Base-by-base conservation (phyloP, 2,329 filamentous ascomycete species). In the Lecanosticta acicola region DNA sequence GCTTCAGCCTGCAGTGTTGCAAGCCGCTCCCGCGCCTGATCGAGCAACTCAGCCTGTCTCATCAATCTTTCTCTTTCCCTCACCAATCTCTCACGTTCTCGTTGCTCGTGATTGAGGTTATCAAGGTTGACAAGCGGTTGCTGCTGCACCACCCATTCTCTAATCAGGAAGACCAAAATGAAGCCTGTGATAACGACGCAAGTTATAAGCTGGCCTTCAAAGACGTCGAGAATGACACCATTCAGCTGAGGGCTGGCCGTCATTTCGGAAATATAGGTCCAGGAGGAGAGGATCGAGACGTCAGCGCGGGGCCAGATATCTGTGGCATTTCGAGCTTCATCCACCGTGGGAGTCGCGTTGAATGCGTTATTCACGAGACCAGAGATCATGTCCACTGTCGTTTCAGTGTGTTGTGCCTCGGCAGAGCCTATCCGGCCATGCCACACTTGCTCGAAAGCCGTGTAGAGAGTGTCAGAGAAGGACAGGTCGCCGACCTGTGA, bases 111-210 rank as follows among this genome's bases (percentile, higher is more conserved):
- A 20, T 57, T 55, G 9, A 58, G 32, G 4, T 55, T 49, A 19
- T 62, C 57, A 14, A 63, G 45, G 34, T 94, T 94, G 56, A 93
- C 84, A 54, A 90, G 84, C 3, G 91, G 93, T 63, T 98, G 93
- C 65, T 98, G 93, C 65, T 98, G 93, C 8, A 98, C 89, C 41
- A 98, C 93, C 78, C 95, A 98, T 69, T 98, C 93, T 38, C 94
- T 76, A 38, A 98, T 96, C 3, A 98, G 71, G 57, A 98, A 98
- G 34, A 98, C 83, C n/a, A 98, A 72, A 48, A 98, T 96, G 66
- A 97, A 98, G 47, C 85, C 89, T 36, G 95, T 78, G 5, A 98
- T 91, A 41, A 97, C 87, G 9, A 94, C 71, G 4, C 96, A 71
- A 0, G 91, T 98, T 56, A 98, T 95, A 39, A 97, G 79, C 62